A percentile compares a stretch with the other conserved stretches of the same genome.
Conservation (phyloP, 2,329 filamentous ascomycete species). For the Paecilomyces sp. region DNA sequence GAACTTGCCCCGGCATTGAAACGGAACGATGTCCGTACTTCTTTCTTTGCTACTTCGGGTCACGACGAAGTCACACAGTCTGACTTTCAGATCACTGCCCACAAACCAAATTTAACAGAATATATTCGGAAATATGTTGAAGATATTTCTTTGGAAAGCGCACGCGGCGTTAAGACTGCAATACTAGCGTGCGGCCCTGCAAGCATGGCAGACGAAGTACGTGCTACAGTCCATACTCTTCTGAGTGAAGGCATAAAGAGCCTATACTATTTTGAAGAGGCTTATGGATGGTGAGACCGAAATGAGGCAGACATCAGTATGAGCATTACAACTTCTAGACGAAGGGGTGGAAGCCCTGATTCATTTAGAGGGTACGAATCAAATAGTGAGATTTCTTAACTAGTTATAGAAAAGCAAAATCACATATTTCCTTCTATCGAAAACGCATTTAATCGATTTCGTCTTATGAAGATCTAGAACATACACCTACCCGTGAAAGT, state of each 20-base stretch:
- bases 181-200: neutral
- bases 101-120: neutral
- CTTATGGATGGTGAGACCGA: neutral
- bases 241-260: neutral
- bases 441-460: neutral
- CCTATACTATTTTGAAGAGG: neutral
- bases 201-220: neutral
- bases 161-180: neutral
- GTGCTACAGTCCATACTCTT: neutral
- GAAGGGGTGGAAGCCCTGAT: neutral
- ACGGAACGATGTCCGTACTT: neutral
- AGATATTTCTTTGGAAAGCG: neutral
- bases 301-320: neutral
- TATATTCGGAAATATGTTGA: neutral
- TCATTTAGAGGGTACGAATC: no score
- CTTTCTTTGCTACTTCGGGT: neutral
- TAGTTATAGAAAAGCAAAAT: no score
- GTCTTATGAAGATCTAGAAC: neutral
- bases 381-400: no score
- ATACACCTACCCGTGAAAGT: no score
- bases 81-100: neutral
- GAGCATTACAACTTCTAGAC: no score
- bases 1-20: neutral
- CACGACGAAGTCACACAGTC: neutral
- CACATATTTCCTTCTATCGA: neutral